Evolutionary conservation across 208 protist species (phyloP).

Genomic region (Strigomonas galati): DNA sequence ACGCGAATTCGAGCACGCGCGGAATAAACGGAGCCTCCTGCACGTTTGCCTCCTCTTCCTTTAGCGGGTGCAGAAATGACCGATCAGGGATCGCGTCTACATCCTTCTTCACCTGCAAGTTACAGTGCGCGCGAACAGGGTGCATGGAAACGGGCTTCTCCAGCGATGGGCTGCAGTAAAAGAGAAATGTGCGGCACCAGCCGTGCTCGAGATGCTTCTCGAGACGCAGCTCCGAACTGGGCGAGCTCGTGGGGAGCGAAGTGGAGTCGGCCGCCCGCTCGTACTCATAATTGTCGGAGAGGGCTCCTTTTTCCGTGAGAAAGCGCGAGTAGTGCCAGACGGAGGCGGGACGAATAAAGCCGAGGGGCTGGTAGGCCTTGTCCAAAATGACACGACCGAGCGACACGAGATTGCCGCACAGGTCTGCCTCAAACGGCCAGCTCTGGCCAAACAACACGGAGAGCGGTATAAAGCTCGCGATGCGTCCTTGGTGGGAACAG

Average conservation of each 20-base stretch:
- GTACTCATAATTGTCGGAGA: no score
- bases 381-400: constrained; percentile 32
- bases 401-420: constrained; percentile 21
- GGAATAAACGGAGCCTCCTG: constrained; percentile 8
- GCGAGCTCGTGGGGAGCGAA: no score
- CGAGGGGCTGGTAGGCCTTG: constrained; percentile 28
- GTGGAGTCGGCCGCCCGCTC: no score
- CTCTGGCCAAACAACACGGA: constrained; percentile 27
- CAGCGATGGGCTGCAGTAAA: constrained; percentile 36
- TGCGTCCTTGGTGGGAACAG: constrained; percentile 23
- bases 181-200: constrained; percentile 38
- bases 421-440: constrained; percentile 38
- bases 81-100: no score
- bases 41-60: not conserved
- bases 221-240: not conserved
- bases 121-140: constrained; percentile 4
- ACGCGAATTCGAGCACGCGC: constrained; percentile 34
- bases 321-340: constrained; percentile 45
- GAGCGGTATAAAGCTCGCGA: constrained; percentile 30
- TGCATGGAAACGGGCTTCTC: constrained; percentile 27
- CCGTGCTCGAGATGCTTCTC: constrained; percentile 21
- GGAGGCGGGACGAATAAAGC: constrained; percentile 32
- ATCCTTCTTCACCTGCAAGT: no score
- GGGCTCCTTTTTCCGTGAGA: not conserved
- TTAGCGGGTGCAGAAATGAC: not conserved